phyloP scores from a whole-genome alignment of 192 early-diverging fungal species.

The Entomortierella chlamydospora region DNA sequence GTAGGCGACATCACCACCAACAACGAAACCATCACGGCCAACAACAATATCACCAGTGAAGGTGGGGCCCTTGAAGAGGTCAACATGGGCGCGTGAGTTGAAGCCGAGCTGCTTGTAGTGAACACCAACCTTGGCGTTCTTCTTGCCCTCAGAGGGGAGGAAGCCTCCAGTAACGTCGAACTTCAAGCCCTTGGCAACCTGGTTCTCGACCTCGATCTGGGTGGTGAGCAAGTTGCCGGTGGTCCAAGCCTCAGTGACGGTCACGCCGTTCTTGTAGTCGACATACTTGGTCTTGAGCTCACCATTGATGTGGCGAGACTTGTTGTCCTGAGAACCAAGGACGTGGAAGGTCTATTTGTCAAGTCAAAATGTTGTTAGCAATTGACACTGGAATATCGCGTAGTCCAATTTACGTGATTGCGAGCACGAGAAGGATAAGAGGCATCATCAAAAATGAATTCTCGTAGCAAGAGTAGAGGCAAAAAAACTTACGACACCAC shows the following conservation, averaged over 20 bases:
- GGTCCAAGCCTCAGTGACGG: constrained; percentile 98
- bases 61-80: constrained; percentile 95
- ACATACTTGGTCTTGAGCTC: constrained; percentile 99
- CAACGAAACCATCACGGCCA: constrained; percentile 88
- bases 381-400: neutral
- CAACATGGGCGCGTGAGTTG: constrained; percentile 88
- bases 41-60: constrained; percentile 90
- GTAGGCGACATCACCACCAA: constrained; percentile 95
- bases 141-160: constrained; percentile 85
- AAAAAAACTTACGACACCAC: constrained; percentile 85
- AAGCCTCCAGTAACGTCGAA: constrained; percentile 88
- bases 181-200: constrained; percentile 96
- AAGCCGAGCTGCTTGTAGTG: constrained; percentile 97
- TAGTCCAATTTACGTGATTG: neutral
- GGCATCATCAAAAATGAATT: neutral
- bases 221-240: constrained; percentile 92
- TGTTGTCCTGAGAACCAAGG: constrained; percentile 93
- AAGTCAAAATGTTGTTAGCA: neutral
- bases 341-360: constrained; percentile 90
- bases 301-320: constrained; percentile 92
- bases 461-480: neutral
- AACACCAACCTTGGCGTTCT: constrained; percentile 83
- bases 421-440: neutral
- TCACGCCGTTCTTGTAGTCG: constrained; percentile 93
- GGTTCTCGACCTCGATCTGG: constrained; percentile 94